A percentile compares a stretch with the other conserved stretches of the same genome.
phyloP scores from a whole-genome alignment of 257 asterid genomes.

The Ballota nigra region DNA sequence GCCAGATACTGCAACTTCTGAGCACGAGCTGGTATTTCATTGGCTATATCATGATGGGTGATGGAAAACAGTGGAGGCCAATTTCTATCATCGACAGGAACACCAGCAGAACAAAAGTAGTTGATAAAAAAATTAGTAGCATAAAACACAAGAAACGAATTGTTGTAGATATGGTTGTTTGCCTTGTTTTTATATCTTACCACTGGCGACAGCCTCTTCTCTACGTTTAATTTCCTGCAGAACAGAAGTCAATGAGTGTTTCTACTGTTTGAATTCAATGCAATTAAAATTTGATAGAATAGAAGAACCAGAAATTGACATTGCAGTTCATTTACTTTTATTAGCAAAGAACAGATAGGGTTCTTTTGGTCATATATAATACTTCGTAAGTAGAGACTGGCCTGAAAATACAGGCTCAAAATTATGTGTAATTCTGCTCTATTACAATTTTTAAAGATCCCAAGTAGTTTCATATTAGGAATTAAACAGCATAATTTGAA shows the following conservation, averaged over 20 bases:
- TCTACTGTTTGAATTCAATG: constrained; percentile 14
- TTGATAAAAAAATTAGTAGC: constrained; percentile 18
- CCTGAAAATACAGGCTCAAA: not conserved
- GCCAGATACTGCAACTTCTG: constrained; percentile 65
- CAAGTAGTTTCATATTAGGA: not conserved
- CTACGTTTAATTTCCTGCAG: constrained; percentile 53
- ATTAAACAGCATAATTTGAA: not conserved
- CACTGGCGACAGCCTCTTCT: constrained; percentile 49
- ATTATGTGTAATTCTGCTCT: not conserved
- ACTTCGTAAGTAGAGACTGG: not conserved
- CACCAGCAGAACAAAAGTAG: constrained; percentile 39
- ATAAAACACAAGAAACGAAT: not conserved
- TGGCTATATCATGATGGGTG: constrained; percentile 61
- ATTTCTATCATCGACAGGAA: constrained; percentile 57
- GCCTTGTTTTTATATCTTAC: constrained; percentile 29
- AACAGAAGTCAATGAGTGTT: constrained; percentile 9
- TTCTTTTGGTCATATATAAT: not conserved
- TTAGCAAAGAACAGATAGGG: constrained; percentile 14
- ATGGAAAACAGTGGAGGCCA: constrained; percentile 67
- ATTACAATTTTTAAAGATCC: not conserved
- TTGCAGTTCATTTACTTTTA: not conserved
- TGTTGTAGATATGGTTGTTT: not conserved
- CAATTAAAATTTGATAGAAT: constrained; percentile 16
- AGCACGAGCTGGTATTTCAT: constrained; percentile 62
- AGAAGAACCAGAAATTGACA: constrained; percentile 7